Base-by-base conservation (phyloP, 345 rosid genomes). In the Passiflora organensis region DNA sequence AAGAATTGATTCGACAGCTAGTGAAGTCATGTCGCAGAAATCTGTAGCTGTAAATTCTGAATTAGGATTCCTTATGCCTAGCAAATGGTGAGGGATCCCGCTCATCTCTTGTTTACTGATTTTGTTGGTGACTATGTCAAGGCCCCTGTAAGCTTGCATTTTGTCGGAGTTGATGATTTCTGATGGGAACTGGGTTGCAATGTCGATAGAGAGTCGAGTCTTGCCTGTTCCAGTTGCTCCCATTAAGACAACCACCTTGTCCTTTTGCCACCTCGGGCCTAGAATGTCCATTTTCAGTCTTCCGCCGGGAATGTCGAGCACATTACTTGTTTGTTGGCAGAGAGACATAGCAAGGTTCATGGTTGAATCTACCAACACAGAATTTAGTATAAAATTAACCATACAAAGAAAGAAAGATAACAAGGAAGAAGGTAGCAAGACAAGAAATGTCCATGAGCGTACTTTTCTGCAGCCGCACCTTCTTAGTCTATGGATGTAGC, bases 81-180 rank as follows among this genome's bases (percentile, higher is more conserved):
- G 63, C 14, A 91, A 62, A 63, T 91, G 97, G 78, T 91, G 97
- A 0, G 83, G 89, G 42, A 91, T 18, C 8, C 91, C 89, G 3
- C 82, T 45, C 19, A 70, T 67, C 53, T 91, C 91, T 43, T 61
- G 76, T 63, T 53, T 67, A 0, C 87, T 68, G 12, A 39, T 14
- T 10, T 39, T 39, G 43, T 39, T 39, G 43, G 43, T 39, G 1
- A 39, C 14, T 10, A 39, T 13, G n/a, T 39, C 43, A 39, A 39
- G 43, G 4, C 43, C 43, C 14, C 12, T 10, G 43, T 39, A 39
- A 13, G 12, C 43, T 14, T 39, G 43, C 43, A 39, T 39, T 10
- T 10, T 10, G n/a, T 39, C 43, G 12, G 43, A 10, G n/a, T 39
- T 39, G n/a, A 39, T 39, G 43, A 39, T 14, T 39, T 39, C 43